A percentile compares a stretch with the other conserved stretches of the same genome.
These are phyloP conservation scores for Phytophthora ramorum DNA, from an alignment of 352 stramenopile species.

Conservation along the genomic window DNA sequence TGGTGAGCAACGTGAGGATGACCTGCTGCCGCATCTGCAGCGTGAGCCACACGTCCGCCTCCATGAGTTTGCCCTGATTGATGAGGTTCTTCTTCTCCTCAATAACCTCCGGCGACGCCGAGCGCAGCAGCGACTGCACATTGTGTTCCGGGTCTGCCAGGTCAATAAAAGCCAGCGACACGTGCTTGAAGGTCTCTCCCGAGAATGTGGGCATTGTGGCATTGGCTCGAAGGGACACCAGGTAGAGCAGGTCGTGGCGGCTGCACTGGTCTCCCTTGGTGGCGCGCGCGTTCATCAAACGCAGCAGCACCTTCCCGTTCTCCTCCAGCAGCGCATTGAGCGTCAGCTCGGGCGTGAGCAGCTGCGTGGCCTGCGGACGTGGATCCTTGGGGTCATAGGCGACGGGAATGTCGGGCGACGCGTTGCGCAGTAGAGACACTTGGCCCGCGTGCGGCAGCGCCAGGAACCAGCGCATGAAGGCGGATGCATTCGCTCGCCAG, in stretches of 20 bases:
- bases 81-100: conserved; percentile 75
- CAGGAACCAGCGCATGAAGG: conserved; percentile 90
- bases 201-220: conserved; percentile 88
- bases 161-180: conserved; percentile 84
- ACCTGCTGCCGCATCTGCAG: conserved; percentile 89
- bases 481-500: conserved; percentile 72
- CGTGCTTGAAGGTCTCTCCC: conserved; percentile 77
- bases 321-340: conserved; percentile 79
- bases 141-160: conserved; percentile 74
- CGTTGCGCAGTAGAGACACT: conserved; percentile 78
- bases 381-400: conserved; percentile 58
- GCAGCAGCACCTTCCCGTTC: conserved; percentile 81
- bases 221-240: conserved; percentile 60
- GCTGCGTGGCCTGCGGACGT: conserved; percentile 64
- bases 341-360: conserved; percentile 76
- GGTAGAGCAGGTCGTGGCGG: conserved; percentile 77
- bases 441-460: conserved; percentile 78
- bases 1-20: conserved; percentile 81
- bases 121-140: conserved; percentile 80
- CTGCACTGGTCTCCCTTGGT: conserved; percentile 75
- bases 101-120: conserved; percentile 57
- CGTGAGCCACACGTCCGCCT: conserved; percentile 86
- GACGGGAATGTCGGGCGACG: conserved; percentile 76
- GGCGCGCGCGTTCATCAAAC: conserved; percentile 78
- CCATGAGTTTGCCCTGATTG: conserved; percentile 74